A percentile compares a stretch with the other conserved stretches of the same genome.
Evolutionary conservation across 2,329 filamentous ascomycete genomes (phyloP).

Genomic region (Oidium heveae): DNA sequence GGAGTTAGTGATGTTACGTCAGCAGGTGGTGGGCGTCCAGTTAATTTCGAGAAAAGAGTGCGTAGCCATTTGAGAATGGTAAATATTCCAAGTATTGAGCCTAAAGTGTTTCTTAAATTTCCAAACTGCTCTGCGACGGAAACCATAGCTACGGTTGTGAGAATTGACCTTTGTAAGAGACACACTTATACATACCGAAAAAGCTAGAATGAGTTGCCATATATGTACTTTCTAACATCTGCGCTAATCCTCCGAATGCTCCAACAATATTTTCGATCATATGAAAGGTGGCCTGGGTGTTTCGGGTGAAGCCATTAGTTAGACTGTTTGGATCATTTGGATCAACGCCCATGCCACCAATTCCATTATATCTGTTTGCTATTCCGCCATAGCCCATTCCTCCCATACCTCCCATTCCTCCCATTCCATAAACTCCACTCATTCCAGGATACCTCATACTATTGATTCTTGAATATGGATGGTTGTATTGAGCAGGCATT

Average conservation of each 20-base stretch:
- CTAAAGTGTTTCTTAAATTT: constrained; percentile 75
- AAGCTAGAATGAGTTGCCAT: constrained; percentile 99
- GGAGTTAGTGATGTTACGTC: constrained; percentile 73
- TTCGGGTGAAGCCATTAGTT: constrained; percentile 85
- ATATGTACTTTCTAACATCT: constrained; percentile 98
- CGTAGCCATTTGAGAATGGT: constrained; percentile 87
- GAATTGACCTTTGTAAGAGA: background rate
- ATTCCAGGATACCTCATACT: constrained; percentile 14
- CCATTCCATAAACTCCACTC: constrained; percentile 14
- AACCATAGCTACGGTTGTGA: constrained; percentile 51
- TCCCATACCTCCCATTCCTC: constrained; percentile 16
- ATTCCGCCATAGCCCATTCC: constrained; percentile 16
- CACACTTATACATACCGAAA: constrained; percentile 38
- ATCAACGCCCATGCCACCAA: constrained; percentile 28
- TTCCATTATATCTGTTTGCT: constrained; percentile 17
- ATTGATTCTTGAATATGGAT: constrained; percentile 22
- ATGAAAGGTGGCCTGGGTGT: constrained; percentile 90
- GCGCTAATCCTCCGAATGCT: constrained; percentile 88
- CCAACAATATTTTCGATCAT: constrained; percentile 94
- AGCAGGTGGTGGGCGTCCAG: constrained; percentile 69
- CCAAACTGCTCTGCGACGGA: constrained; percentile 94
- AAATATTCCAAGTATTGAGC: constrained; percentile 85
- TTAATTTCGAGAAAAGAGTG: constrained; percentile 74
- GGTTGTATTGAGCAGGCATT: constrained; percentile 21
- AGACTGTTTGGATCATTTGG: constrained; percentile 81